A percentile compares a stretch with the other conserved stretches of the same genome.
Conservation (phyloP, 768 basidiomycete species). For the Russula griseocarnosa region DNA sequence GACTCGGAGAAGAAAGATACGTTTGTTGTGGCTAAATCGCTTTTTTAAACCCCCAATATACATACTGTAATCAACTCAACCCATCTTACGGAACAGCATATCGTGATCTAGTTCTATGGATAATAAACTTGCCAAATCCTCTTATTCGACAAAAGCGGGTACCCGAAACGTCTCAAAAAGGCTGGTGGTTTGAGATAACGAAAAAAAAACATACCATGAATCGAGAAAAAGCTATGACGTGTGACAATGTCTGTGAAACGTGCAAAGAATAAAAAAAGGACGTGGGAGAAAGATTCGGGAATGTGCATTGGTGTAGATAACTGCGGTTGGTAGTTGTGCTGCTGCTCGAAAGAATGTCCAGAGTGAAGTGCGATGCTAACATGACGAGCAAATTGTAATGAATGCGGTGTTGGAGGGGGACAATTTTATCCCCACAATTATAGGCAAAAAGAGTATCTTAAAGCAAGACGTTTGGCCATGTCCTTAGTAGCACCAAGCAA, state of each 20-base stretch:
- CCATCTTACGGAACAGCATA: not conserved
- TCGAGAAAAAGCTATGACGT: slow-evolving; percentile 6
- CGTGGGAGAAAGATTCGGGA: slow-evolving; percentile 15
- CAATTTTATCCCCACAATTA: slow-evolving; percentile 12
- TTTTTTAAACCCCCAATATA: not conserved
- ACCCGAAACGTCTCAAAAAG: not conserved
- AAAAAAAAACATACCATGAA: slow-evolving; percentile 10
- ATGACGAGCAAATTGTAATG: slow-evolving; percentile 15
- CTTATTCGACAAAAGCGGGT: not conserved
- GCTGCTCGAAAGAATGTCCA: slow-evolving; percentile 17
- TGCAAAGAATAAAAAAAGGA: slow-evolving; percentile 12
- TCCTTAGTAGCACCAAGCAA: slow-evolving; percentile 20
- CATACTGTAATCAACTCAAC: not conserved
- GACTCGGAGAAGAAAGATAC: not conserved
- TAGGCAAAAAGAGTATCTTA: slow-evolving; percentile 19
- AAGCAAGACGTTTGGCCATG: slow-evolving; percentile 8
- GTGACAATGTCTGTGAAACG: slow-evolving; percentile 19
- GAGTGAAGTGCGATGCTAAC: slow-evolving; percentile 21
- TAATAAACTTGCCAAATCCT: not conserved
- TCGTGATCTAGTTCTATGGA: not conserved
- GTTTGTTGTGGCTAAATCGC: not conserved
- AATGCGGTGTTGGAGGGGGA: slow-evolving; percentile 15
- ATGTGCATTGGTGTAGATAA: slow-evolving; percentile 18
- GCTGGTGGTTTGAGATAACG: not conserved
- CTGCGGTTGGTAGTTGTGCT: slow-evolving; percentile 19